Base-by-base conservation (phyloP, 2,329 filamentous ascomycete species). In the Herpotrichia juniperi region DNA sequence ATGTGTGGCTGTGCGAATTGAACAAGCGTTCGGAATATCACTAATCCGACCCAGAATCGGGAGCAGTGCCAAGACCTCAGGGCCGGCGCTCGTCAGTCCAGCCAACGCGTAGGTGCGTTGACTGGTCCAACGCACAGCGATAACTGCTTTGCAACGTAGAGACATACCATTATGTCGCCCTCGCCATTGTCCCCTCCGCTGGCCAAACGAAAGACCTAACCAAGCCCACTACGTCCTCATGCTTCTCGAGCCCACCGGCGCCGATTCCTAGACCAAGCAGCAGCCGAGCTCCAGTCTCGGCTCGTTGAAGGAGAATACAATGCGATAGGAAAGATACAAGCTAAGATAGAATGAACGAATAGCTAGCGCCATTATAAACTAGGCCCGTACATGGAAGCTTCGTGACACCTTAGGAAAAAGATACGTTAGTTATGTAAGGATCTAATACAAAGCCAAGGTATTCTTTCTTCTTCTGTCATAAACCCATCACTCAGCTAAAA, bases 221-320 rank as follows among this genome's bases (percentile, higher is more conserved):
- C 40, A 43, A 43, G 40, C 40, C 26, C 22, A 43, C 40, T 22
- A 43, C 40, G 40, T 43, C 43, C 26, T 46, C 12, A 34, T 46
- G 43, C 43, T 46, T 32, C 43, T 46, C 43, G 43, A 46, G 43
- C 30, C 26, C 6, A 46, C 43, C 17, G 28, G 25, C 43, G 43
- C 43, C 24, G 22, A 43, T 43, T 43, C 40, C 40, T 43, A 43
- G 40, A 28, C 40, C 40, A 43, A 43, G 40, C 24, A 43, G 40
- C 24, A 43, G 40, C 25, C 25, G 40, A 43, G 40, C 26, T 25
- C 40, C 22, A 26, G 40, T 25, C 22, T 43, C n/a, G 24, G 40
- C 40, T 43, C 40, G 24, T 43, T 43, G 40, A 43, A 43, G 14
- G 22, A 24, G 40, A 28, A 43, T 28, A 43, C 40, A 28, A 28